phyloP scores from a whole-genome alignment of 805 yeast species.

The Wickerhamomyces bovis region DNA sequence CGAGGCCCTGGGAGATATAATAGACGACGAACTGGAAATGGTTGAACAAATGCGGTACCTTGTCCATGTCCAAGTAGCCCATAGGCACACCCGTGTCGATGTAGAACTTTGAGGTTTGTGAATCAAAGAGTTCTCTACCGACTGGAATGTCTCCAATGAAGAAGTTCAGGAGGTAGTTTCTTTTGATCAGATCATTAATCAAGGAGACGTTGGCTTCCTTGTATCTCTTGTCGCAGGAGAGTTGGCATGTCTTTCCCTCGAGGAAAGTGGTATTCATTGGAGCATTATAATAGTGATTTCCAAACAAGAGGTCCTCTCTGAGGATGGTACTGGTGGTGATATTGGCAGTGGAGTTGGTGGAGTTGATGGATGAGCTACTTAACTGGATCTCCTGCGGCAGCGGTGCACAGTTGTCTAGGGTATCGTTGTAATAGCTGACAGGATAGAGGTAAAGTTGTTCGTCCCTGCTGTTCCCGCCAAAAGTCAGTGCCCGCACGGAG shows the following conservation, averaged over 20 bases:
- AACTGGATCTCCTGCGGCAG: slow-evolving; percentile 8
- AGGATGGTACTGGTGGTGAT: slow-evolving; percentile 1
- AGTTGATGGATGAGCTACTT: no score
- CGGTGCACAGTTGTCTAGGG: slow-evolving; percentile 18
- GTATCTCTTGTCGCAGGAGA: slow-evolving; percentile 16
- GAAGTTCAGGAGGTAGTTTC: slow-evolving; percentile 25
- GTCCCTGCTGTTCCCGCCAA: slow-evolving; percentile 23
- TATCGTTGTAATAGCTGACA: slow-evolving; percentile 19
- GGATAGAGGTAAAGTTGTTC: slow-evolving; percentile 21
- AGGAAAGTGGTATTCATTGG: slow-evolving; percentile 20
- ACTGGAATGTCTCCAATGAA: slow-evolving; percentile 26
- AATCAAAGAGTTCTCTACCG: slow-evolving; percentile 25
- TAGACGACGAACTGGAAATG: slow-evolving; percentile 27
- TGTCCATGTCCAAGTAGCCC: slow-evolving; percentile 25
- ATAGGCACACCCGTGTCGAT: slow-evolving; percentile 25
- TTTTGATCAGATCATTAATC: slow-evolving; percentile 24
- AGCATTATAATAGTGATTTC: slow-evolving; percentile 12
- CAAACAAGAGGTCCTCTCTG: slow-evolving; percentile 12
- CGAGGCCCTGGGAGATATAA: slow-evolving; percentile 18
- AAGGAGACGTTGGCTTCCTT: slow-evolving; percentile 20
- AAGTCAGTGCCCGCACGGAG: slow-evolving; percentile 19
- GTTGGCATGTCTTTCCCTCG: slow-evolving; percentile 7
- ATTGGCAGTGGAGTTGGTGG: no score
- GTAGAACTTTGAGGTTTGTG: slow-evolving; percentile 23
- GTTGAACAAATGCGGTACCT: slow-evolving; percentile 25